A percentile compares a stretch with the other conserved stretches of the same genome.
Evolutionary conservation across 2,329 filamentous ascomycete genomes (phyloP).

Genomic region (Davidsoniella neocaledoniae): DNA sequence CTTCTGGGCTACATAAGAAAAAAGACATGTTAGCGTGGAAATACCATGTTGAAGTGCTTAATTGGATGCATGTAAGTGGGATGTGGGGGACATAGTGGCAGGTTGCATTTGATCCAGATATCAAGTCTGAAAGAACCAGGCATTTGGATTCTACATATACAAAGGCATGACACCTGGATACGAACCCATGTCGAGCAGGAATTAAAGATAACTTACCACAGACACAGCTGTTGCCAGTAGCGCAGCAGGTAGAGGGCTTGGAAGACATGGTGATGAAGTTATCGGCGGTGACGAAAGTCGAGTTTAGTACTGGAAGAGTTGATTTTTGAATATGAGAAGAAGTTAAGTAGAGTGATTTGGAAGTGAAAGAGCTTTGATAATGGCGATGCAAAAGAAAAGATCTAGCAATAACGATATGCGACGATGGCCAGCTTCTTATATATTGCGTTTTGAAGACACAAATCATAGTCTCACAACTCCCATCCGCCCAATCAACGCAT

Average conservation of each 20-base stretch:
- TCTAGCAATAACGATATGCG: background rate
- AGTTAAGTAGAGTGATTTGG: background rate
- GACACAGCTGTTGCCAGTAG: conserved; percentile 34
- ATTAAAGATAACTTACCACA: conserved; percentile 32
- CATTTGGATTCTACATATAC: background rate
- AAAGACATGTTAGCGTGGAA: conserved; percentile 2
- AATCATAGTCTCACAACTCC: background rate
- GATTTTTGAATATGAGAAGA: background rate
- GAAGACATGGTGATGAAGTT: conserved; percentile 7
- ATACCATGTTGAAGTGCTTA: conserved; percentile 1
- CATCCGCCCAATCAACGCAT: conserved; percentile 2
- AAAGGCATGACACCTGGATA: background rate
- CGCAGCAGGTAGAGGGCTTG: conserved; percentile 34
- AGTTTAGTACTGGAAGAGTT: background rate
- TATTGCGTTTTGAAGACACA: background rate
- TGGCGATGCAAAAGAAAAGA: background rate
- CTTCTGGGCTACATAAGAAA: conserved; percentile 32
- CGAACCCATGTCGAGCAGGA: background rate
- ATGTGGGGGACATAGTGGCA: conserved; percentile 1
- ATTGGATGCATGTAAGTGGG: conserved; percentile 2
- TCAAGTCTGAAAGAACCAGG: background rate
- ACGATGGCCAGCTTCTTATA: conserved; percentile 6
- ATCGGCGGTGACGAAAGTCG: background rate
- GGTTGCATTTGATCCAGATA: background rate
- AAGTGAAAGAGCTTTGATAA: background rate